Evolutionary conservation across 2,329 filamentous ascomycete genomes (phyloP).

Genomic region (Ceratocystis cubensis): DNA sequence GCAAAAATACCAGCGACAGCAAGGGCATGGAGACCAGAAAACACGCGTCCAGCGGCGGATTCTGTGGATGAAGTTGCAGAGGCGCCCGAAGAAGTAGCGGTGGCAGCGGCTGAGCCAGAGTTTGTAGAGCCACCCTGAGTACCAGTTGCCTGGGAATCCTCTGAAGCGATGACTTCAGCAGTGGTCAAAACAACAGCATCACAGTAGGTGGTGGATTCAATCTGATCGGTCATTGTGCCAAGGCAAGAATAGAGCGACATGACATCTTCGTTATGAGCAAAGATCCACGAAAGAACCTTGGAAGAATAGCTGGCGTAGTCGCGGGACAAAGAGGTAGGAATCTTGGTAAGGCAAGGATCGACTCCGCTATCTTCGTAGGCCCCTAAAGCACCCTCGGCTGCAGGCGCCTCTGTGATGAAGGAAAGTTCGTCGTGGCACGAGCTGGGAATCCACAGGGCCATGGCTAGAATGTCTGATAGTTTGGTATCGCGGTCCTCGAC

Average conservation of each 20-base stretch:
- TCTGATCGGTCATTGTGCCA: background rate
- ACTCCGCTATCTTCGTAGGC: background rate
- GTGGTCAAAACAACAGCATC: background rate
- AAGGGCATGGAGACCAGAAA: slow-evolving; percentile 5
- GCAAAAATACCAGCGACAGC: slow-evolving; percentile 5
- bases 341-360: background rate
- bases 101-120: background rate
- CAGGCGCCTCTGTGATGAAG: background rate
- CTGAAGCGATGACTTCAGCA: background rate
- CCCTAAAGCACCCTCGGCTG: background rate
- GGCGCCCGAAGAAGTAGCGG: background rate
- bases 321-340: background rate
- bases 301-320: background rate
- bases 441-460: background rate
- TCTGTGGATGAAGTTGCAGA: background rate
- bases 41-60: slow-evolving; percentile 1
- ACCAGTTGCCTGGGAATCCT: background rate
- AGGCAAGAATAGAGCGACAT: background rate
- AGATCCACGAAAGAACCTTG: background rate
- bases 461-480: background rate
- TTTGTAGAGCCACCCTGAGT: background rate
- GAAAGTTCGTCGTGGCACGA: background rate
- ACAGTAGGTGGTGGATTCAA: background rate
- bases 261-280: background rate
- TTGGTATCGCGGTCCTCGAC: background rate